Conservation (phyloP, 169 alveolate species). For the Babesia bigemina region DNA sequence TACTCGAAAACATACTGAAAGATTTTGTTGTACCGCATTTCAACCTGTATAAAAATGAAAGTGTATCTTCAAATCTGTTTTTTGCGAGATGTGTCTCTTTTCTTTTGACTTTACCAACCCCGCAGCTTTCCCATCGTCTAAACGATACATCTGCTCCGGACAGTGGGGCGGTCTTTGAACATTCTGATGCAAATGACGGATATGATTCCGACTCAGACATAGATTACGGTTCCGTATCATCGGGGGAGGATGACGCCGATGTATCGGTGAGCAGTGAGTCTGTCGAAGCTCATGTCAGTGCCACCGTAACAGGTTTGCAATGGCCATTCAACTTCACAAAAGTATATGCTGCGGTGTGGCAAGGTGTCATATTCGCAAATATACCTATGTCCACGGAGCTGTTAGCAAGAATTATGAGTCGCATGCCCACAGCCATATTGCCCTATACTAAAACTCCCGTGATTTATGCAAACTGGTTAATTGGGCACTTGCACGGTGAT, state of each 20-base stretch:
- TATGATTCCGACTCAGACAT: conserved; percentile 25
- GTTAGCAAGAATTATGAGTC: conserved; percentile 19
- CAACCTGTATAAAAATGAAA: conserved; percentile 1
- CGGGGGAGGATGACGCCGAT: not conserved
- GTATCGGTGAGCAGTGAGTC: not conserved
- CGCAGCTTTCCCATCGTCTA: not conserved
- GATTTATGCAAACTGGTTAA: conserved; percentile 34
- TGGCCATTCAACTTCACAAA: conserved; percentile 3
- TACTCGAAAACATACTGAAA: conserved; percentile 14
- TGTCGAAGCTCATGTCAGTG: conserved; percentile 5
- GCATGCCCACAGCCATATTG: conserved; percentile 41
- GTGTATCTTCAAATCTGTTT: not conserved
- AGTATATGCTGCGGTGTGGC: conserved; percentile 48
- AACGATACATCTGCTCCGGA: not conserved
- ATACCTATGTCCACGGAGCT: conserved; percentile 2
- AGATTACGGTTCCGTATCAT: conserved; percentile 16
- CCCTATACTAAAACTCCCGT: conserved; percentile 56
- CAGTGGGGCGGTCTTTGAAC: not conserved
- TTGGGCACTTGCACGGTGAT: conserved; percentile 11
- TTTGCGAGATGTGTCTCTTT: conserved; percentile 7
- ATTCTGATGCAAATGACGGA: not conserved
- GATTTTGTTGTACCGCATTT: not conserved
- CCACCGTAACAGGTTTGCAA: not conserved
- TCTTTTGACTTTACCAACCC: conserved; percentile 7
- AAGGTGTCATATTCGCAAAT: conserved; percentile 13